Evolutionary conservation across 2,329 filamentous ascomycete species (phyloP).

Genomic region (Onygena corvina): DNA sequence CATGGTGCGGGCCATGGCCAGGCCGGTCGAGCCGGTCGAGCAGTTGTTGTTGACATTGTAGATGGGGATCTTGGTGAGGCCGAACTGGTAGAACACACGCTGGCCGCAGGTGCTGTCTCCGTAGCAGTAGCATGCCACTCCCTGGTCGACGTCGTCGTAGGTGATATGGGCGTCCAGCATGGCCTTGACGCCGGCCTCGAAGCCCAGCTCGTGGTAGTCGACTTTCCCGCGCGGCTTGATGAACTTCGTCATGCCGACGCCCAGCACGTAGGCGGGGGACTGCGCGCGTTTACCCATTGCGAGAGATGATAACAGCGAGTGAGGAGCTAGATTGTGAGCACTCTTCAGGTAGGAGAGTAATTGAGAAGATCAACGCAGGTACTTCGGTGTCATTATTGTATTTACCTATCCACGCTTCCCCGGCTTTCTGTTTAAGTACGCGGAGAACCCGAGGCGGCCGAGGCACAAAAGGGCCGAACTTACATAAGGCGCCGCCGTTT

Average conservation of each 20-base stretch:
- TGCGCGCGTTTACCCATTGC: constrained; percentile 42
- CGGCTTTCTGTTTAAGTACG: too few relatives aligned
- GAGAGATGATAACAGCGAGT: constrained; percentile 8
- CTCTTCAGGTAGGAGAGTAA: neutral
- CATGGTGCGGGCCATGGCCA: constrained; percentile 70
- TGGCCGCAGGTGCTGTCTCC: constrained; percentile 91
- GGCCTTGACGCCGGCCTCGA: constrained; percentile 81
- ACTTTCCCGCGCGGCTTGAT: constrained; percentile 92
- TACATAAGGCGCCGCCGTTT: too few relatives aligned
- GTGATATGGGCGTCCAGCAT: constrained; percentile 67
- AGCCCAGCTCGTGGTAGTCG: constrained; percentile 88
- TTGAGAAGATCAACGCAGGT: too few relatives aligned
- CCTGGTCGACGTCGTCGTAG: constrained; percentile 93
- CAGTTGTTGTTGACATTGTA: constrained; percentile 99
- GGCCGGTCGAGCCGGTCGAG: constrained; percentile 82
- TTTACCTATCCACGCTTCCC: too few relatives aligned
- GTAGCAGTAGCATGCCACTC: constrained; percentile 95
- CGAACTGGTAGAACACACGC: constrained; percentile 97
- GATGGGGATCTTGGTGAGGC: constrained; percentile 90
- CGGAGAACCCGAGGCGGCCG: too few relatives aligned
- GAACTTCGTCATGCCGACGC: constrained; percentile 98
- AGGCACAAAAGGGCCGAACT: too few relatives aligned
- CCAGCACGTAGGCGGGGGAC: constrained; percentile 68
- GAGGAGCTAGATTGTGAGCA: neutral
- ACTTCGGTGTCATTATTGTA: too few relatives aligned